A percentile compares a stretch with the other conserved stretches of the same genome.
Conservation (phyloP, 768 basidiomycete genomes). For the Baorangia bicolor region DNA sequence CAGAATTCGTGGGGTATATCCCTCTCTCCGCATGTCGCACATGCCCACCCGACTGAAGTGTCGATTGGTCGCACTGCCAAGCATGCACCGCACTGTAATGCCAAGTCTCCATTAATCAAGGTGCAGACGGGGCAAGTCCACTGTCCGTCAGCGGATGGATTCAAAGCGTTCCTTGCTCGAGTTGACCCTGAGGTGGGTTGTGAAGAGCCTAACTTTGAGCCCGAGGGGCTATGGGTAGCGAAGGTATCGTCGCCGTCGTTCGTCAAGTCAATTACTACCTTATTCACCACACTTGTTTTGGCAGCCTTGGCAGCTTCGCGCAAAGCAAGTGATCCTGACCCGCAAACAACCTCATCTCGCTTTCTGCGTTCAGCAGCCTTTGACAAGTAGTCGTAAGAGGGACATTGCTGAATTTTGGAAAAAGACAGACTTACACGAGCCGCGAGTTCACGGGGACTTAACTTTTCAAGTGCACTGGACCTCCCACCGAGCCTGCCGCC, state of each 20-base stretch:
- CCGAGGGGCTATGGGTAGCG: constrained; percentile 23
- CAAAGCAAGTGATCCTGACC: constrained; percentile 53
- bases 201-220: constrained; percentile 26
- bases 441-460: constrained; percentile 70
- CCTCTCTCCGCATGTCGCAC: constrained; percentile 59
- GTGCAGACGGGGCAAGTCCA: constrained; percentile 68
- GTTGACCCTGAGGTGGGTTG: not conserved
- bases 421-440: constrained; percentile 52
- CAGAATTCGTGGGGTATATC: constrained; percentile 66
- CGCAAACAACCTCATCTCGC: constrained; percentile 75
- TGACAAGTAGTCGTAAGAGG: not conserved
- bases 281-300: constrained; percentile 57
- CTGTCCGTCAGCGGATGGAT: constrained; percentile 17
- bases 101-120: constrained; percentile 51
- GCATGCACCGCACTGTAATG: constrained; percentile 65
- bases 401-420: not conserved
- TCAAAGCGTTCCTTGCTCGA: not conserved
- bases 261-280: constrained; percentile 59
- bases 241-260: constrained; percentile 22
- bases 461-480: constrained; percentile 34
- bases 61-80: constrained; percentile 37
- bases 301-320: constrained; percentile 70
- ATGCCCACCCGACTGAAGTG: constrained; percentile 55
- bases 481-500: constrained; percentile 64
- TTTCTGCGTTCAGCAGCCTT: constrained; percentile 86